Evolutionary conservation across 2,329 filamentous ascomycete species (phyloP).

Genomic region (Ophiosphaerella herpotricha): DNA sequence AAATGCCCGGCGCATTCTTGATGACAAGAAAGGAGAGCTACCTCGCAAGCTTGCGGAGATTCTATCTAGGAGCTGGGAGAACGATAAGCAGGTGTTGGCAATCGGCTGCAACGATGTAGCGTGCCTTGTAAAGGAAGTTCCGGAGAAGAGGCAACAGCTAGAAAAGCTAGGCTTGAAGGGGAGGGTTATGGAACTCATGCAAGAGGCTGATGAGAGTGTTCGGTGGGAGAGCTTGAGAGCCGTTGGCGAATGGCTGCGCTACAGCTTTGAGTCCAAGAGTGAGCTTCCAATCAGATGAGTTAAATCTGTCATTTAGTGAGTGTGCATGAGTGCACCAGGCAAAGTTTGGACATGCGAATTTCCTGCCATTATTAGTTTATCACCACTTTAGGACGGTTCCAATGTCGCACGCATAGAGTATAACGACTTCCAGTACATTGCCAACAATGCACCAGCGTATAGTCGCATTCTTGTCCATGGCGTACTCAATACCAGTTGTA

Average conservation of each 20-base stretch:
- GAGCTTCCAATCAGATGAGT: constrained; percentile 34
- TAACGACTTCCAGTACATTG: not conserved
- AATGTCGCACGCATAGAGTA: not conserved
- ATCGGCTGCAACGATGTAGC: constrained; percentile 93
- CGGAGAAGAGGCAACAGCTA: constrained; percentile 77
- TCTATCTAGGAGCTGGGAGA: constrained; percentile 79
- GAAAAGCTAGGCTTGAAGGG: constrained; percentile 86
- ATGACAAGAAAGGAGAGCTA: constrained; percentile 78
- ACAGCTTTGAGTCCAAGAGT: constrained; percentile 55
- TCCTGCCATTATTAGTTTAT: not conserved
- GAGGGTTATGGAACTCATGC: constrained; percentile 92
- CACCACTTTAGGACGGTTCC: not conserved
- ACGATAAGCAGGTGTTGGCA: constrained; percentile 82
- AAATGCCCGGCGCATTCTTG: constrained; percentile 84
- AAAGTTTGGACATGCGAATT: not conserved
- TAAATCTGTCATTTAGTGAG: not conserved
- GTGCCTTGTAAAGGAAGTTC: constrained; percentile 84
- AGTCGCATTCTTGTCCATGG: too few species aligned
- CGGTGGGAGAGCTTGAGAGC: constrained; percentile 91
- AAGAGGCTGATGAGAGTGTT: constrained; percentile 82
- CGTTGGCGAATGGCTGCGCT: constrained; percentile 76
- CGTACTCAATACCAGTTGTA: too few species aligned
- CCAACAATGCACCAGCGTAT: too few species aligned
- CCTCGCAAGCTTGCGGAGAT: constrained; percentile 85
- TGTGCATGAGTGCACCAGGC: not conserved